These are phyloP conservation scores for Leccinum angustisporum DNA, from an alignment of 1,284 basidiomycete species.

Conservation along the genomic window DNA sequence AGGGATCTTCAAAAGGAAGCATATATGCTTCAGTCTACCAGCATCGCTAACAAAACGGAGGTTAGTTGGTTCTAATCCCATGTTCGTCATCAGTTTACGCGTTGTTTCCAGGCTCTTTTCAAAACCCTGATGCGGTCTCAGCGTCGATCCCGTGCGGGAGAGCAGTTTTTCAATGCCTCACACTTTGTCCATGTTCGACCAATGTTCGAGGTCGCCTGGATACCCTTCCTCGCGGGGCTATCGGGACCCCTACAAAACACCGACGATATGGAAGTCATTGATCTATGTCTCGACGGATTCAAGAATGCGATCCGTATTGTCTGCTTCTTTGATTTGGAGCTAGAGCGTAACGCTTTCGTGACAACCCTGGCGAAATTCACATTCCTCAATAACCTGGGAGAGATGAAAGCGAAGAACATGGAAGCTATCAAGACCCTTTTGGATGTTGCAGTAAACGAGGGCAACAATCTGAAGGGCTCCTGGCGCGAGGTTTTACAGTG, in stretches of 20 bases:
- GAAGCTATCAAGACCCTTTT: conserved; percentile 94
- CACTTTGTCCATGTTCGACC: conserved; percentile 93
- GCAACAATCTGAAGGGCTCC: conserved; percentile 91
- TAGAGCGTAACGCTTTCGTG: conserved; percentile 95
- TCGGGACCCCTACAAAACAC: conserved; percentile 92
- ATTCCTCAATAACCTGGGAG: conserved; percentile 92
- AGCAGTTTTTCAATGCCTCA: conserved; percentile 93
- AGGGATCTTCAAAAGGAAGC: conserved; percentile 92
- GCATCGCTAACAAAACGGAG: conserved; percentile 95
- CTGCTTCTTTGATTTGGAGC: conserved; percentile 92
- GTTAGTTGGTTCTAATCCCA: conserved; percentile 37
- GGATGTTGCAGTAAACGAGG: conserved; percentile 91
- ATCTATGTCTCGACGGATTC: conserved; percentile 92
- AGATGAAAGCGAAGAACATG: conserved; percentile 99
- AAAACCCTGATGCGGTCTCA: conserved; percentile 87
- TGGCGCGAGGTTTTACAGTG: conserved; percentile 96
- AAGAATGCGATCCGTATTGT: conserved; percentile 91
- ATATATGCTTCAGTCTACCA: conserved; percentile 90
- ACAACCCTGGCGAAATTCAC: conserved; percentile 98
- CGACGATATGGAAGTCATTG: conserved; percentile 88
- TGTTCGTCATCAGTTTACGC: conserved; percentile 1
- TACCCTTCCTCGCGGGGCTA: conserved; percentile 90
- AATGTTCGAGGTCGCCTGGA: conserved; percentile 99
- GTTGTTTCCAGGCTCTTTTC: conserved; percentile 70
- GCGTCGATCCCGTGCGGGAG: conserved; percentile 69